phyloP scores from a whole-genome alignment of 305 asterid genomes.

The Coffea humblotiana region DNA sequence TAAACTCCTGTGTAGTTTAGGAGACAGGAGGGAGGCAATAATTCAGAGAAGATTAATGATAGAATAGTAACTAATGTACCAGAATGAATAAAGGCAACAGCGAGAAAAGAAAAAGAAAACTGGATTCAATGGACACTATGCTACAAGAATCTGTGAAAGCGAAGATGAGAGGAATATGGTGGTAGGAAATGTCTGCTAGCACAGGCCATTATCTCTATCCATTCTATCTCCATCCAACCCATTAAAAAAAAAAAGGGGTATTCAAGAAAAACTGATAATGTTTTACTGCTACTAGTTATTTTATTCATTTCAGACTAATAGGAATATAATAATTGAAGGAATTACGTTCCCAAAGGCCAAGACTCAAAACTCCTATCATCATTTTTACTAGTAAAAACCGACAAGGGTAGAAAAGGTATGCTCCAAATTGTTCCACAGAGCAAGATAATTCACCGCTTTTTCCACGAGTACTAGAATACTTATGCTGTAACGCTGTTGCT shows the following conservation, averaged over 20 bases:
- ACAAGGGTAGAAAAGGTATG: conserved; percentile 51
- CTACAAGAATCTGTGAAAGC: conserved; percentile 71
- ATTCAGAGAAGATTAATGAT: conserved; percentile 64
- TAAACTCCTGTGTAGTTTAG: conserved; percentile 26
- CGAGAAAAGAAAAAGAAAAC: conserved; percentile 21
- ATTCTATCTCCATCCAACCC: conserved; percentile 65
- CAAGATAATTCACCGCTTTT: conserved; percentile 40
- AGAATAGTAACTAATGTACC: conserved; percentile 53
- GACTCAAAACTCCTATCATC: neutral
- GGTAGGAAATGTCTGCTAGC: conserved; percentile 76
- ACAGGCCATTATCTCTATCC: conserved; percentile 76
- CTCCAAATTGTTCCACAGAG: conserved; percentile 51
- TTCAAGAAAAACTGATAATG: conserved; percentile 13
- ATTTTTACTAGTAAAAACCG: neutral
- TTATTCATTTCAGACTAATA: conserved; percentile 20
- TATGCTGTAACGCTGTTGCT: neutral
- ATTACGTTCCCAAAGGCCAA: conserved; percentile 9
- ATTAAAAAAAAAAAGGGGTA: conserved; percentile 23
- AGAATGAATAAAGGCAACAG: conserved; percentile 35
- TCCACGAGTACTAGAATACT: conserved; percentile 6
- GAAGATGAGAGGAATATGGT: conserved; percentile 78
- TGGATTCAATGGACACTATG: conserved; percentile 55
- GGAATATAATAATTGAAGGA: conserved; percentile 29
- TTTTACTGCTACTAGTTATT: conserved; percentile 2
- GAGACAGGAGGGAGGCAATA: conserved; percentile 43